Percentiles rank a stretch among this genome's conserved stretches.
These are phyloP conservation scores for Pythium insidiosum DNA, from an alignment of 352 stramenopile species.

Conservation along the genomic window DNA sequence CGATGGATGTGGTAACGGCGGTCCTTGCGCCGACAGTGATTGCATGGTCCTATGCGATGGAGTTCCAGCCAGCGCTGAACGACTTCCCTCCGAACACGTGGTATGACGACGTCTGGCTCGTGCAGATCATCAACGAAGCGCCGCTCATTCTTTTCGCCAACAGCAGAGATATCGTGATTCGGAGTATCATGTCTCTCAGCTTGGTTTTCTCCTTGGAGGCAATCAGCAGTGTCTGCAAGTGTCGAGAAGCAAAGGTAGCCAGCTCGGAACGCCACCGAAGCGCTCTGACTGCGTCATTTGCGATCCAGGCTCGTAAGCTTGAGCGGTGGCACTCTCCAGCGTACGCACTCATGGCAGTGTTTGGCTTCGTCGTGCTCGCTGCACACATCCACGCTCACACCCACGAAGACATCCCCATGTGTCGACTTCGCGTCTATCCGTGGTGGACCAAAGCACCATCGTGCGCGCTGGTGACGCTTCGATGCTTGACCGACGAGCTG, in stretches of 20 bases:
- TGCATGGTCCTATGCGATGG: background rate
- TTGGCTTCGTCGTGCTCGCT: background rate
- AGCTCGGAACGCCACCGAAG: too few species aligned
- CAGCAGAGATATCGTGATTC: conserved; percentile 3
- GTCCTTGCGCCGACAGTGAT: background rate
- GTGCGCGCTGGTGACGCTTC: background rate
- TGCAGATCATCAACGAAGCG: background rate
- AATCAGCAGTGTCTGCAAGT: background rate
- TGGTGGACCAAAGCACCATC: background rate
- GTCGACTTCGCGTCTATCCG: background rate
- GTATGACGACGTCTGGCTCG: conserved; percentile 1
- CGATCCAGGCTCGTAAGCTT: too few species aligned
- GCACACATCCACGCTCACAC: background rate
- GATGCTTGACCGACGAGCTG: background rate
- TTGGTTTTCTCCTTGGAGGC: conserved; percentile 18
- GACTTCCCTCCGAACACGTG: background rate
- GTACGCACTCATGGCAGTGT: background rate
- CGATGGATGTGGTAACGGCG: background rate
- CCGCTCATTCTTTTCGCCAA: background rate
- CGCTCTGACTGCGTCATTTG: too few species aligned
- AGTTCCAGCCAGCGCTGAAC: background rate
- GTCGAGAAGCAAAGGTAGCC: too few species aligned
- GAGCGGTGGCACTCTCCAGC: background rate
- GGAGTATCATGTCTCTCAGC: conserved; percentile 13
- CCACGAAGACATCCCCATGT: background rate